Conservation (phyloP, 2,329 filamentous ascomycete species). For the Thielaviopsis punctulata region DNA sequence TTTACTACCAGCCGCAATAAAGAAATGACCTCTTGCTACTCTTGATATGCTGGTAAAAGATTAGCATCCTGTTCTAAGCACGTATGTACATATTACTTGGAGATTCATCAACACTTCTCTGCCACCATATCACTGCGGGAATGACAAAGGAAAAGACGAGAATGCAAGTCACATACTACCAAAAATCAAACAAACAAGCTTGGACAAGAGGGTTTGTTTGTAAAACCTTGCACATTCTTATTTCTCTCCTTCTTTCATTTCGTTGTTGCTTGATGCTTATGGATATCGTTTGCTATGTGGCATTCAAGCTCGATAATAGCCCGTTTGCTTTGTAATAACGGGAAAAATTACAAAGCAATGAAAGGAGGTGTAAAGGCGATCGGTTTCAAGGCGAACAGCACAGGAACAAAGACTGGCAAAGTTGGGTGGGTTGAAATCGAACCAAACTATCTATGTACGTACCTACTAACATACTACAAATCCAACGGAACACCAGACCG, state of each 20-base stretch:
- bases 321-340: not conserved
- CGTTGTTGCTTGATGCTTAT: not conserved
- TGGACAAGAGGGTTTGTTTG: not conserved
- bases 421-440: not conserved
- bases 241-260: too few relatives aligned
- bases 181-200: not conserved
- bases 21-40: too few relatives aligned
- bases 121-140: too few relatives aligned
- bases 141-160: not conserved
- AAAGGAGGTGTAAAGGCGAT: not conserved
- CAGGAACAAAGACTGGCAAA: not conserved
- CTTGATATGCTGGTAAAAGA: too few relatives aligned
- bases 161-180: not conserved
- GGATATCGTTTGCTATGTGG: not conserved
- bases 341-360: not conserved
- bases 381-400: not conserved
- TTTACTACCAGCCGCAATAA: too few relatives aligned
- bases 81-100: not conserved
- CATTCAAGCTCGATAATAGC: not conserved
- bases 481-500: too few relatives aligned
- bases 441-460: too few relatives aligned
- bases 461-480: too few relatives aligned
- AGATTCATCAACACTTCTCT: not conserved
- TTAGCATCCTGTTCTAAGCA: not conserved
- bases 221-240: not conserved